Evolutionary conservation across 1,139 yeast species (phyloP), one percentile per base, ranked within the genome.

Genomic region (Pneumocystis canis): DNA sequence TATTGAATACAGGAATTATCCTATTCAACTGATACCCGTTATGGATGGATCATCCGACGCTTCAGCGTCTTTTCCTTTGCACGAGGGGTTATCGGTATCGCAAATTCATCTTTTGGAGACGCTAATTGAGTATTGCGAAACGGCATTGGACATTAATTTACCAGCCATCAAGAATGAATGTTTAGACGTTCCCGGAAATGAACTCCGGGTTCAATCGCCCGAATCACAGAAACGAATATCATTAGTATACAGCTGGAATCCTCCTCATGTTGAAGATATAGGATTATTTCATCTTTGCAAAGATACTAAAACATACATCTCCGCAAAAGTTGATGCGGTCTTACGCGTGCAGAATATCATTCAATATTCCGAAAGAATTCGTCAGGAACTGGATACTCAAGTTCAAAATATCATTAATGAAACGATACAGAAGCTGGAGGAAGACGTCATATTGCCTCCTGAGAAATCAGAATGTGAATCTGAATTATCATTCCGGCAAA

Each of bases 121-220:
- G 66, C 72, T 89, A 47, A 72, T 82, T 7, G 89, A 86, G 54
- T 77, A 86, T 62, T 84, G 94, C 70, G 90, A 88, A 64, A 85
- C 84, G 68, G 92, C 96, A 0, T 75, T 88, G 31, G 78, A 80
- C 58, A 82, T 89, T n/a, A 88, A 87, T 68, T 86, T 88, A 1
- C 78, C 78, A 0, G 75, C 74, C 30, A 64, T 73, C 28, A 67
- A 67, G 9, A 66, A 63, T 7, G 68, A 67, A 31, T 68, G 63
- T 31, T 63, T 62, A 70, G 74, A 62, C n/a, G 63, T 61, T 28
- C 62, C 65, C 31, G 68, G 66, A 16, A 67, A 60, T 41, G 62
- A 67, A 65, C 67, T 67, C 64, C 67, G 69, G 59, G 69, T 71
- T 40, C 74, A 72, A 68, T 85, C 95, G 0, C 96, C 96, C 1